phyloP scores from a whole-genome alignment of 805 yeast species.

The Yarrowia sp. region DNA sequence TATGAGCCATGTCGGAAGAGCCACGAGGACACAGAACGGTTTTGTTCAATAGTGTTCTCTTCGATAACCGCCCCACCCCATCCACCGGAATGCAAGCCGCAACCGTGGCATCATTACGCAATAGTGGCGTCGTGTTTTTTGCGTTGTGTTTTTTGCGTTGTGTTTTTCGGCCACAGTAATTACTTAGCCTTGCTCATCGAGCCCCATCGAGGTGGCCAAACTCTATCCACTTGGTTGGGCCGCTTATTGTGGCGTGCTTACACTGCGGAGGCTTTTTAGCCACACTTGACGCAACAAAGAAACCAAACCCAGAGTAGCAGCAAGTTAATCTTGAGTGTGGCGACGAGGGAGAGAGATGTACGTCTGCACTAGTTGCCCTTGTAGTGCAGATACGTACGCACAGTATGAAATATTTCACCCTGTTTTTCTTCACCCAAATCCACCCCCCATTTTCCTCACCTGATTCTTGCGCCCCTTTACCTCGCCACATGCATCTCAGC shows the following conservation, averaged over 20 bases:
- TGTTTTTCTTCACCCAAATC: no score
- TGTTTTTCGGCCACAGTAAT: no score
- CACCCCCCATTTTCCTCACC: background rate
- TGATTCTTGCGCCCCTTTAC: conserved; percentile 16
- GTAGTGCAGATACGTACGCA: no score
- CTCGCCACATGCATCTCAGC: conserved; percentile 37
- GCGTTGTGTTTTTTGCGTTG: background rate
- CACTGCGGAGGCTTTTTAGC: conserved; percentile 19
- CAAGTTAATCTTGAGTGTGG: conserved; percentile 13
- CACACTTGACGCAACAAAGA: background rate
- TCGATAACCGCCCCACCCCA: no score
- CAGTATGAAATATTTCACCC: no score
- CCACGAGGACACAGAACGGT: no score
- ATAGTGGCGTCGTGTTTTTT: background rate
- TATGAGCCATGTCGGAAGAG: background rate
- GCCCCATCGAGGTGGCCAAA: background rate
- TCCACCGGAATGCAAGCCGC: no score
- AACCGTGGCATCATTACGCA: background rate
- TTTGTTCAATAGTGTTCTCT: no score
- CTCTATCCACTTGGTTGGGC: conserved; percentile 14
- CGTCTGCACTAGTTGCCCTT: no score
- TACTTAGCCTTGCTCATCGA: background rate
- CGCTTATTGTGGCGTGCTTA: conserved; percentile 10
- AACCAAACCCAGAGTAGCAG: background rate
- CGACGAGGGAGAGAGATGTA: background rate